Conservation (phyloP, 768 basidiomycete genomes). For the Tricholoma matsutake region DNA sequence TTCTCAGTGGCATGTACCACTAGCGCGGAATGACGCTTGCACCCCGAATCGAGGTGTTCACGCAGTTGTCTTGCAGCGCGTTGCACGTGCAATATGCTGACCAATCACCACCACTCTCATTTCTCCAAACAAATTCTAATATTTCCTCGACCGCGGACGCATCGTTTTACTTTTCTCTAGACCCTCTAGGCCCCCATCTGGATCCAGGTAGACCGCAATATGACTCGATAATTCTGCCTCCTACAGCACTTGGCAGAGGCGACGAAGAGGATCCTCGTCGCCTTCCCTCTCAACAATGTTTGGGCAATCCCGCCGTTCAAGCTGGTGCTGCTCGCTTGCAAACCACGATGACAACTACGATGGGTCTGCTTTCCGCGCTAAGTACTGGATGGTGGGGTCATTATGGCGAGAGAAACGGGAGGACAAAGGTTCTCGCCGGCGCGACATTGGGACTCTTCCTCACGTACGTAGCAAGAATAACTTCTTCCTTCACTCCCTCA, state of each 20-base stretch:
- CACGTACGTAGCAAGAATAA: conserved; percentile 28
- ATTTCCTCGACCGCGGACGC: conserved; percentile 9
- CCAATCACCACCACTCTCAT: conserved; percentile 29
- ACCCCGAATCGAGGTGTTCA: conserved; percentile 77
- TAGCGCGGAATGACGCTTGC: conserved; percentile 85
- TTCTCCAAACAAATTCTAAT: conserved; percentile 7
- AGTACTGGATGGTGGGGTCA: conserved; percentile 92
- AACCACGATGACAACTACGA: conserved; percentile 70
- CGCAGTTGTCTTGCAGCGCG: conserved; percentile 68
- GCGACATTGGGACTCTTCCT: conserved; percentile 57
- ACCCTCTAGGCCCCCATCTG: conserved; percentile 29
- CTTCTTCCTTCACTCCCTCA: not conserved
- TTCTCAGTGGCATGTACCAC: not conserved
- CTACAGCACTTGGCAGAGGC: conserved; percentile 9
- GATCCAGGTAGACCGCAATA: conserved; percentile 7
- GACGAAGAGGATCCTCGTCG: conserved; percentile 33
- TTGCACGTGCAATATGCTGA: conserved; percentile 42
- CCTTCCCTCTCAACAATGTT: conserved; percentile 37
- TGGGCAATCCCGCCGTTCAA: conserved; percentile 57
- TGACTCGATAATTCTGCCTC: not conserved
- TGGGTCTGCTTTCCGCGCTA: conserved; percentile 78
- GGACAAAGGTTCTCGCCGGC: conserved; percentile 74
- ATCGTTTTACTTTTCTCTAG: conserved; percentile 27
- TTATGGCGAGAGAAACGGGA: conserved; percentile 74
- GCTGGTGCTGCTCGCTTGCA: conserved; percentile 70